A percentile compares a stretch with the other conserved stretches of the same genome.
phyloP scores from a whole-genome alignment of 1,139 yeast genomes.

The Schwanniomyces etchellsii region DNA sequence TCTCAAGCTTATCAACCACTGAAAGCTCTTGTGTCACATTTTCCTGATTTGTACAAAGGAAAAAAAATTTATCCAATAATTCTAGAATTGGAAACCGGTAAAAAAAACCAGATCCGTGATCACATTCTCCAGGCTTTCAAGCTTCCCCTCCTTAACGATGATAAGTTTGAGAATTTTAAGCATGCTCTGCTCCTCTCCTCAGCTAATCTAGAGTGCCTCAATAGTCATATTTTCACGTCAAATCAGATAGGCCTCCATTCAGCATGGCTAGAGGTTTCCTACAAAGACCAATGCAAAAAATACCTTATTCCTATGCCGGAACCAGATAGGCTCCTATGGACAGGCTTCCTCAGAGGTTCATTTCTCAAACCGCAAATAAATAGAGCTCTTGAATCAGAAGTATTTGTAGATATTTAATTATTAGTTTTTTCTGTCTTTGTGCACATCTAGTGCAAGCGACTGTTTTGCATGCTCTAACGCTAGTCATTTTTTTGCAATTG shows the following conservation, averaged over 20 bases:
- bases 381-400: too few relatives aligned
- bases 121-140: conserved; percentile 17
- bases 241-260: conserved; percentile 23
- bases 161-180: conserved; percentile 16
- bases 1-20: conserved; percentile 1
- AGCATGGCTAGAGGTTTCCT: conserved; percentile 10
- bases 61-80: conserved; percentile 13
- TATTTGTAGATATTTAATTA: too few relatives aligned
- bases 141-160: conserved; percentile 18
- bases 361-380: neutral
- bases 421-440: too few relatives aligned
- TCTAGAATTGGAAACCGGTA: conserved; percentile 17
- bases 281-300: conserved; percentile 7
- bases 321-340: conserved; percentile 17
- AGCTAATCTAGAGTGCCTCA: conserved; percentile 5
- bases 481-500: too few relatives aligned
- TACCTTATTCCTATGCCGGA: conserved; percentile 9
- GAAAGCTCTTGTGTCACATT: conserved; percentile 3
- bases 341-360: conserved; percentile 7
- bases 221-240: conserved; percentile 12
- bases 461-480: too few relatives aligned
- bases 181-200: conserved; percentile 2
- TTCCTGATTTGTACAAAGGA: conserved; percentile 10
- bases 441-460: too few relatives aligned
- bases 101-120: conserved; percentile 23